phyloP scores from a whole-genome alignment of 2,329 filamentous ascomycete genomes.

The Sporothrix variecibatus region DNA sequence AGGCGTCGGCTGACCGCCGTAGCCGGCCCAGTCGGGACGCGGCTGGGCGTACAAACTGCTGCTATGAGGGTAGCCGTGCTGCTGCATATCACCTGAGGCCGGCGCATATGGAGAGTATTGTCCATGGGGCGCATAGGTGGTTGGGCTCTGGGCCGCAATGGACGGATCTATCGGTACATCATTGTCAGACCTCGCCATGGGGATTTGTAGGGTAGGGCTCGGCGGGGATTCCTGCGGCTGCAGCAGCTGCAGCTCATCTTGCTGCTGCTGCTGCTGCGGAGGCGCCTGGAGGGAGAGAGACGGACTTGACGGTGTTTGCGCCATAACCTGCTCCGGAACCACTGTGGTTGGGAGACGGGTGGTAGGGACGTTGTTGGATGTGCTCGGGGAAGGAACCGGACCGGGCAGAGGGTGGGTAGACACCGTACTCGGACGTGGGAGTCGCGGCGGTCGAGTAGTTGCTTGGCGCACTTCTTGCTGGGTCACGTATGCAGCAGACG shows the following conservation, averaged over 20 bases:
- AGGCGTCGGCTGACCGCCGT: slow-evolving; percentile 57
- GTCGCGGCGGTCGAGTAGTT: slow-evolving; percentile 78
- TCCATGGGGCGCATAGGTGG: slow-evolving; percentile 69
- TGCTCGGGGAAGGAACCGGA: slow-evolving; percentile 87
- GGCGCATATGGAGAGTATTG: slow-evolving; percentile 87
- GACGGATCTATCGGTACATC: slow-evolving; percentile 99
- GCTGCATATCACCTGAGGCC: slow-evolving; percentile 81
- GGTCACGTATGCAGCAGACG: slow-evolving; percentile 85
- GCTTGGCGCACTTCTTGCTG: slow-evolving; percentile 72
- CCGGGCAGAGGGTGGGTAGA: slow-evolving; percentile 73
- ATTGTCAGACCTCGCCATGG: slow-evolving; percentile 88
- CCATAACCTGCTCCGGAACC: slow-evolving; percentile 84
- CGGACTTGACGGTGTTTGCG: slow-evolving; percentile 97
- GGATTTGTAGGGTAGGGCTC: slow-evolving; percentile 60
- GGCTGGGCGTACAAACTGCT: slow-evolving; percentile 66
- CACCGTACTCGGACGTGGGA: slow-evolving; percentile 84
- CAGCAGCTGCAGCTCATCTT: not conserved
- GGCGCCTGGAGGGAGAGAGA: slow-evolving; percentile 61
- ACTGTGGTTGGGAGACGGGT: slow-evolving; percentile 72
- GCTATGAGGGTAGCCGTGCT: slow-evolving; percentile 71
- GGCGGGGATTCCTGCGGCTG: slow-evolving; percentile 74
- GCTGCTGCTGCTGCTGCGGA: not conserved
- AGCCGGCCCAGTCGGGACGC: slow-evolving; percentile 74
- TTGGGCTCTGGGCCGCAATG: slow-evolving; percentile 89
- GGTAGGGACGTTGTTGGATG: slow-evolving; percentile 81